Percentiles rank a stretch among this genome's conserved stretches.
Evolutionary conservation across 768 basidiomycete genomes (phyloP).

Genomic region (Hemileccinum impolitum): DNA sequence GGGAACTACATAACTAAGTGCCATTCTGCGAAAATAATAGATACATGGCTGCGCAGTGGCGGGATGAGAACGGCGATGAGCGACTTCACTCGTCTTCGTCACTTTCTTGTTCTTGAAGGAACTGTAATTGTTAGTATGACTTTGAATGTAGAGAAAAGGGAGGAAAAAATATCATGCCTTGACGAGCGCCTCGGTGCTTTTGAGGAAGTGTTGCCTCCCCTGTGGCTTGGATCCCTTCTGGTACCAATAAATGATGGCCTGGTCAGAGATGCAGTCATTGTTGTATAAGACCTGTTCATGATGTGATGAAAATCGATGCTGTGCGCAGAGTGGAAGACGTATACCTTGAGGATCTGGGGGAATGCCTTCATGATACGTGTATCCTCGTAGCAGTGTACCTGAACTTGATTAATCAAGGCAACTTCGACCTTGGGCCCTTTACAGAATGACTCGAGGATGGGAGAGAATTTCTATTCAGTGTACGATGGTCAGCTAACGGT

Average conservation of each 20-base stretch:
- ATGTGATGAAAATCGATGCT: constrained; percentile 6
- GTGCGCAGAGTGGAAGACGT: background rate
- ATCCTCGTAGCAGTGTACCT: constrained; percentile 95
- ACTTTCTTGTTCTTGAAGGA: constrained; percentile 81
- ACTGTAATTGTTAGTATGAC: constrained; percentile 56
- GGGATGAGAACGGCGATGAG: background rate
- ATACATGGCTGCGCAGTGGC: constrained; percentile 13
- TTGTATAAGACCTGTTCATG: constrained; percentile 83
- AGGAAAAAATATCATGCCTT: constrained; percentile 50
- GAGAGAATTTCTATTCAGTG: constrained; percentile 65
- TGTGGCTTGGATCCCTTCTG: constrained; percentile 96
- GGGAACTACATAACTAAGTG: constrained; percentile 11
- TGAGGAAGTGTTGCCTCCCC: constrained; percentile 93
- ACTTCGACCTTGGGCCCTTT: constrained; percentile 87
- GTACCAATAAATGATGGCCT: constrained; percentile 97
- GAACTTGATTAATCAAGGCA: constrained; percentile 90
- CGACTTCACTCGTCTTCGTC: constrained; percentile 51
- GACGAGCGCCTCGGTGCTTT: constrained; percentile 81
- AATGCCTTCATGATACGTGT: constrained; percentile 94
- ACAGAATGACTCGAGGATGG: constrained; percentile 89
- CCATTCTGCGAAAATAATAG: constrained; percentile 14
- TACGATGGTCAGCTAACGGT: background rate
- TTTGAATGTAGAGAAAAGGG: constrained; percentile 5
- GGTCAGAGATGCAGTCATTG: constrained; percentile 91
- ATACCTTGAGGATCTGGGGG: constrained; percentile 88